These are phyloP conservation scores for Hamamelis virginiana DNA, from an alignment of 164 flowering plant genomes.

Conservation along the genomic window DNA sequence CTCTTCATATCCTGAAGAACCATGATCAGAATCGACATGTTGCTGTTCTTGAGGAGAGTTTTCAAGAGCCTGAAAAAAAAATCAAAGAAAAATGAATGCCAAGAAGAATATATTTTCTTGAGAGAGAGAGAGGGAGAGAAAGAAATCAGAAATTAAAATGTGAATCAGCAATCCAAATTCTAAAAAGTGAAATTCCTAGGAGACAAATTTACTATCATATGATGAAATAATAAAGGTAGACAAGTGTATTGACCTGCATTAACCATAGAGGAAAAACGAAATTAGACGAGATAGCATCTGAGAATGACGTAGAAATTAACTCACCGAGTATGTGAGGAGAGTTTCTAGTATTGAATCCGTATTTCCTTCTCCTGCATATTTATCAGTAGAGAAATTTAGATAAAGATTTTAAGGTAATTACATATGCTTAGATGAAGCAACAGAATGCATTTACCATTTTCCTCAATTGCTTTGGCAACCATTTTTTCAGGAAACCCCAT, in stretches of 20 bases:
- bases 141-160: neutral
- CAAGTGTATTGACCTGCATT: neutral
- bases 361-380: slow-evolving; percentile 51
- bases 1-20: slow-evolving; percentile 52
- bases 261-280: neutral
- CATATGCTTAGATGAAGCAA: slow-evolving; percentile 4
- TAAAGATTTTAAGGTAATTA: neutral
- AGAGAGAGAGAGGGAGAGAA: too few relatives aligned
- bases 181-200: neutral
- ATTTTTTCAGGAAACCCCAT: slow-evolving; percentile 66
- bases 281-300: neutral
- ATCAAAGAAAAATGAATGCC: neutral
- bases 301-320: slow-evolving; percentile 18
- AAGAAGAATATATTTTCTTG: neutral
- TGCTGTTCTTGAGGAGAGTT: slow-evolving; percentile 36
- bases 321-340: slow-evolving; percentile 59
- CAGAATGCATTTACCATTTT: slow-evolving; percentile 47
- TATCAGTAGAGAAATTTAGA: neutral
- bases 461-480: slow-evolving; percentile 63
- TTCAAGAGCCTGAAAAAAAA: slow-evolving; percentile 63
- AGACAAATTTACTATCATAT: neutral
- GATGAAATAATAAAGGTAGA: too few relatives aligned
- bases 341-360: slow-evolving; percentile 47
- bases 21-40: slow-evolving; percentile 27
- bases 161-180: neutral